A percentile compares a stretch with the other conserved stretches of the same genome.
Evolutionary conservation across 164 flowering plant genomes (phyloP).

Genomic region (Chloranthus sessilifolius): DNA sequence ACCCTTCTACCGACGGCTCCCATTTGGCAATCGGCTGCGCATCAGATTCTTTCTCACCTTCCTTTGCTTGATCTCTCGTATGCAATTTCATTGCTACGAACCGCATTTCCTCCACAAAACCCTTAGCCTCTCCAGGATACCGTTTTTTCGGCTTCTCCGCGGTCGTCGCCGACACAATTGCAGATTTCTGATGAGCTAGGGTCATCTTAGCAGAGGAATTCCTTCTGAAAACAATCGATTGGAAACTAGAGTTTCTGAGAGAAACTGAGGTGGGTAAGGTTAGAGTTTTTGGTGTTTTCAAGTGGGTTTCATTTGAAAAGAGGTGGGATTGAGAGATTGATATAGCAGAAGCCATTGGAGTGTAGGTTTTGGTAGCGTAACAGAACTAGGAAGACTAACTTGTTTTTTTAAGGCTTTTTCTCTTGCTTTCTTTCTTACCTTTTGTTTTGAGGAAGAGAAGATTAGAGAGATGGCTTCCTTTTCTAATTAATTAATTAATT

Average conservation of each 20-base stretch:
- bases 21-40: slow-evolving; percentile 53
- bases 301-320: slow-evolving; percentile 9
- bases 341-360: slow-evolving; percentile 14
- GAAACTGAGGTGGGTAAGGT: not conserved
- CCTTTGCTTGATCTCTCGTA: slow-evolving; percentile 81
- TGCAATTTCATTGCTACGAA: slow-evolving; percentile 95
- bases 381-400: no score
- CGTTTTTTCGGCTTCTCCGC: slow-evolving; percentile 60
- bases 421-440: no score
- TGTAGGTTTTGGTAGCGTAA: not conserved
- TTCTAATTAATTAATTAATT: no score
- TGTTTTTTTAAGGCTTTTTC: no score
- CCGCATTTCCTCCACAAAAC: slow-evolving; percentile 97
- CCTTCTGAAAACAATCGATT: not conserved
- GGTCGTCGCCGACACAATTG: slow-evolving; percentile 35
- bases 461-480: no score
- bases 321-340: slow-evolving; percentile 13
- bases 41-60: slow-evolving; percentile 74
- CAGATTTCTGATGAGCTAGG: slow-evolving; percentile 4
- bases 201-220: slow-evolving; percentile 9
- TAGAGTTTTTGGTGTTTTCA: slow-evolving; percentile 1
- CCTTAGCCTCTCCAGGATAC: slow-evolving; percentile 75
- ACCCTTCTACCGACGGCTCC: slow-evolving; percentile 84
- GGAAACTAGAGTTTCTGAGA: slow-evolving; percentile 5
- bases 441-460: no score